Evolutionary conservation across 148 eudicot genomes (phyloP).

Genomic region (Rhododendron williamsianum): DNA sequence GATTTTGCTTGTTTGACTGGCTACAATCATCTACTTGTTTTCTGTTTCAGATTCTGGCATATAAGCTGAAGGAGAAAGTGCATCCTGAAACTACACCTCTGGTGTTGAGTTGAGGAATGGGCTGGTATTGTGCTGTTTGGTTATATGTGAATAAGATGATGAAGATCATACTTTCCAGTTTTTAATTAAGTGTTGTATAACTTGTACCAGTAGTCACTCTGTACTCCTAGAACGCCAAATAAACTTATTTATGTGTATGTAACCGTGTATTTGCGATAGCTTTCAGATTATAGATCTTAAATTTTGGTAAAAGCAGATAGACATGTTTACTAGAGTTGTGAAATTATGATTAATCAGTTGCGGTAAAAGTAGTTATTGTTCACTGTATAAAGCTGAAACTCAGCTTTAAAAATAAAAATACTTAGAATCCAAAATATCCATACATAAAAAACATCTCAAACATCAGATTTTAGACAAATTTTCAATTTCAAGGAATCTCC

Average conservation of each 20-base stretch:
- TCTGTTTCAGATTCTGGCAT: constrained; percentile 9
- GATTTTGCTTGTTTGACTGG: neutral
- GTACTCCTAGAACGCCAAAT: neutral
- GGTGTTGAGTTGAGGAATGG: neutral
- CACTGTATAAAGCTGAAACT: neutral
- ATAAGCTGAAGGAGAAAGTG: constrained; percentile 8
- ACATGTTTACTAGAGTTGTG: neutral
- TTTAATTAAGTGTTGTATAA: neutral
- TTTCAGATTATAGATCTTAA: neutral
- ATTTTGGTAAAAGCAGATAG: neutral
- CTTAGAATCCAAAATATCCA: too few relatives aligned
- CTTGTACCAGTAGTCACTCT: neutral
- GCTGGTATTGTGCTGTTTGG: neutral
- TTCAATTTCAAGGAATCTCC: too few relatives aligned
- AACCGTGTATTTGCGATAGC: neutral
- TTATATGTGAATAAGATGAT: neutral
- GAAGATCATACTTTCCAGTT: neutral
- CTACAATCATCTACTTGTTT: neutral
- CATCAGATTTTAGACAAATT: too few relatives aligned
- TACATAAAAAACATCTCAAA: too few relatives aligned
- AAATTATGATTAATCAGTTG: neutral
- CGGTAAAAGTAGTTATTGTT: neutral
- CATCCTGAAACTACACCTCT: neutral
- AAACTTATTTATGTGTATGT: neutral
- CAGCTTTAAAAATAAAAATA: too few relatives aligned